Evolutionary conservation across 495 filamentous ascomycete species (phyloP).

Genomic region (Trichoderma virens): DNA sequence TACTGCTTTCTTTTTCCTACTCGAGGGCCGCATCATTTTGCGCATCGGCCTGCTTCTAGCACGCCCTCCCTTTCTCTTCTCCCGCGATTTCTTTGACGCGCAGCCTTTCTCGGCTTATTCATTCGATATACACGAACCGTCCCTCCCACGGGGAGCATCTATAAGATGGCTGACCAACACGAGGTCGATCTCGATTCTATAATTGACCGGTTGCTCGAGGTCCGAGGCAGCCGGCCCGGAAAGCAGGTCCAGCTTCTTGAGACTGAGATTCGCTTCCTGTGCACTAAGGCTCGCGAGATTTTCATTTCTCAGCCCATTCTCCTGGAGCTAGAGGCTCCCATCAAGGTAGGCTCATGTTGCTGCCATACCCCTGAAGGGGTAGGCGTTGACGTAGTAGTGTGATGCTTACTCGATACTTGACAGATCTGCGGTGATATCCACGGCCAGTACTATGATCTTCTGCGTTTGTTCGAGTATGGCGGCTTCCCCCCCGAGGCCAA

Average conservation of each 20-base stretch:
- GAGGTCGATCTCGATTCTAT: conserved; percentile 99
- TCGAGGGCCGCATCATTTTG: conserved; percentile 16
- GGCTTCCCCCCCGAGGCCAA: conserved; percentile 98
- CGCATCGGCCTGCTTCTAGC: conserved; percentile 18
- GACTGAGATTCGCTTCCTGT: conserved; percentile 93
- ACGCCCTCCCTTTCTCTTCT: conserved; percentile 20
- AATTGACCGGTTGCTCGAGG: conserved; percentile 95
- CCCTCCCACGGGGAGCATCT: conserved; percentile 35
- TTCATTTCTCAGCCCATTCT: conserved; percentile 99
- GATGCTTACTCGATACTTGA: conserved; percentile 16
- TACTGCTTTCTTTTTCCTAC: conserved; percentile 20
- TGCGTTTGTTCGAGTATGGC: conserved; percentile 96
- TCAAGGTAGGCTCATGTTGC: conserved; percentile 65
- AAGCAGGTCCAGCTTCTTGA: conserved; percentile 98
- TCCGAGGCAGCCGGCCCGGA: conserved; percentile 93
- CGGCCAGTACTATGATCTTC: conserved; percentile 97
- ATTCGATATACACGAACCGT: conserved; percentile 26
- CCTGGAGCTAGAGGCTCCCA: conserved; percentile 93
- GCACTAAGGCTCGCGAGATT: conserved; percentile 97
- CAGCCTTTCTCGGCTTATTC: conserved; percentile 7
- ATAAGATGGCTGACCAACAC: conserved; percentile 84
- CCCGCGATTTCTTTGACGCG: not conserved
- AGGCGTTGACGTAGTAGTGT: not conserved
- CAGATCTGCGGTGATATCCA: conserved; percentile 99
- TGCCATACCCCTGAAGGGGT: not conserved